These are phyloP conservation scores for Alternaria arbusti DNA, from an alignment of 2,329 filamentous ascomycete genomes.

Conservation along the genomic window DNA sequence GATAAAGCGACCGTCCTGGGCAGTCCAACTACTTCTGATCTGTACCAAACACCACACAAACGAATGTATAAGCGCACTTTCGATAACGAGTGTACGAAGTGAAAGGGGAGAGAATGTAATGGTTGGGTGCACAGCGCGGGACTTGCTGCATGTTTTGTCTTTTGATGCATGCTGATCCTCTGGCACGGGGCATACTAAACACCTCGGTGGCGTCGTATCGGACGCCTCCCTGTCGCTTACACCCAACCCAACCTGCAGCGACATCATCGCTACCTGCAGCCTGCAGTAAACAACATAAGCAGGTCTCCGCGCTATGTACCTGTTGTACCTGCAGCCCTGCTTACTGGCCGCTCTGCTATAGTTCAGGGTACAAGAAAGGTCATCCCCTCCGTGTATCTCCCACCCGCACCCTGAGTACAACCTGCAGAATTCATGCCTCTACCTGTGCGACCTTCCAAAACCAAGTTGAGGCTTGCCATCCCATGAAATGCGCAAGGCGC, in stretches of 20 bases:
- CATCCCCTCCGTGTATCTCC: background rate
- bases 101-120: conserved; percentile 18
- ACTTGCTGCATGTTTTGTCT: conserved; percentile 30
- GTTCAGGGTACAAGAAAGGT: background rate
- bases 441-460: background rate
- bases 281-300: conserved; percentile 5
- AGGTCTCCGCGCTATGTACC: conserved; percentile 2
- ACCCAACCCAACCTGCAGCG: conserved; percentile 1
- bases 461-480: background rate
- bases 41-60: conserved; percentile 6
- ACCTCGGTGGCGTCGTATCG: conserved; percentile 23
- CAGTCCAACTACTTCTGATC: background rate
- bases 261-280: background rate
- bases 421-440: background rate
- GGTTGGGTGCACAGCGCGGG: conserved; percentile 22
- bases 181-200: conserved; percentile 36
- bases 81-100: conserved; percentile 34
- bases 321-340: background rate
- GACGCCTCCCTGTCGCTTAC: conserved; percentile 4
- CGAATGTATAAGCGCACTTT: conserved; percentile 16
- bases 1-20: conserved; percentile 13
- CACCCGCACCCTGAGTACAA: conserved; percentile 23
- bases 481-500: background rate
- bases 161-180: conserved; percentile 36
- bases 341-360: background rate